These are phyloP conservation scores for Stagonosporopsis tanaceti DNA, from an alignment of 2,329 filamentous ascomycete genomes.

Conservation along the genomic window DNA sequence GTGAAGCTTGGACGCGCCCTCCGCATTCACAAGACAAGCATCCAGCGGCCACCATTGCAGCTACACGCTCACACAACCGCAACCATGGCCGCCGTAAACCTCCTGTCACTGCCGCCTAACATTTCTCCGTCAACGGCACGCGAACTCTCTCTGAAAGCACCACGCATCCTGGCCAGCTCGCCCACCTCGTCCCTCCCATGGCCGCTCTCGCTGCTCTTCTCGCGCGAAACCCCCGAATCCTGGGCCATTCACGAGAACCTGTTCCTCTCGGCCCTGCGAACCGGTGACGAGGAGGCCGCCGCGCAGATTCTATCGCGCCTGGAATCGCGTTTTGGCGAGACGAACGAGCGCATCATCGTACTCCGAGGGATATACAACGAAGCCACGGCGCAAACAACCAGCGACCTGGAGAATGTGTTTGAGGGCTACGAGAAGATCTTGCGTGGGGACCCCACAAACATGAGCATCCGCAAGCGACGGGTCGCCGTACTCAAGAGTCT, in stretches of 20 bases:
- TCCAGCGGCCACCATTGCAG: conserved; percentile 10
- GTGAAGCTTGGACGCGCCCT: conserved; percentile 23
- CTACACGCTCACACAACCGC: conserved; percentile 3
- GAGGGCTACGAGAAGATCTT: conserved; percentile 81
- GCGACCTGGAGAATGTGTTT: conserved; percentile 73
- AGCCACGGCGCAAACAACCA: conserved; percentile 73
- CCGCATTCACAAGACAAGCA: conserved; percentile 21
- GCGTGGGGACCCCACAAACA: conserved; percentile 76
- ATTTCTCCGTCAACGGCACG: conserved; percentile 52
- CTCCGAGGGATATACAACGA: conserved; percentile 85
- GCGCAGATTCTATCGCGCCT: conserved; percentile 76
- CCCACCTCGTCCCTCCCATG: conserved; percentile 56
- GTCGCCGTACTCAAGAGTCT: conserved; percentile 81
- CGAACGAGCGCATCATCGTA: conserved; percentile 87
- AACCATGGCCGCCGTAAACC: conserved; percentile 45
- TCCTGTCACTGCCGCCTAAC: conserved; percentile 52
- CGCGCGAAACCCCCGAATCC: conserved; percentile 75
- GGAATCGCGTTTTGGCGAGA: conserved; percentile 78
- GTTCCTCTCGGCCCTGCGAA: conserved; percentile 81
- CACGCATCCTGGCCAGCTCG: conserved; percentile 48
- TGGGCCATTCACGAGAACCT: conserved; percentile 91
- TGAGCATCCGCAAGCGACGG: conserved; percentile 84
- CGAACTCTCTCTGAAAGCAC: conserved; percentile 58
- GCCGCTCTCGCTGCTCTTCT: conserved; percentile 60
- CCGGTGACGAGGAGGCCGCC: conserved; percentile 83